Evolutionary conservation across 768 basidiomycete species (phyloP).

Genomic region (Heimioporus sp.): DNA sequence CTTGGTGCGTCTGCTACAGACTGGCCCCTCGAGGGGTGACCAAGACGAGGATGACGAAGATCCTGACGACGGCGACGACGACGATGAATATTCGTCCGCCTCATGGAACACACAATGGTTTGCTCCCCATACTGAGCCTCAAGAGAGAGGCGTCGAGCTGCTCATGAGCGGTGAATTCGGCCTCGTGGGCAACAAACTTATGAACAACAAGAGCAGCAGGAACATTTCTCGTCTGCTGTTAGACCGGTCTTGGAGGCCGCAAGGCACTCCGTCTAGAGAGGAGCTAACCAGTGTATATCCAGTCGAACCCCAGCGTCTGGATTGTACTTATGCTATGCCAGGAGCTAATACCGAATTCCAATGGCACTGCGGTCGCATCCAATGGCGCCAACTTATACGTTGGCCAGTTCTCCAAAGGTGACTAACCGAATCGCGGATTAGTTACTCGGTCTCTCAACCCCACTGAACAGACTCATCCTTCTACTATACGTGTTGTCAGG

Average conservation of each 20-base stretch:
- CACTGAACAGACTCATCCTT: conserved; percentile 72
- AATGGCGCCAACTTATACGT: conserved; percentile 77
- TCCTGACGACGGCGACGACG: conserved; percentile 35
- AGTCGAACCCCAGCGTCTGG: not conserved
- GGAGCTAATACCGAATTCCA: conserved; percentile 75
- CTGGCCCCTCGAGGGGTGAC: conserved; percentile 15
- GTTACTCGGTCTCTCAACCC: conserved; percentile 2
- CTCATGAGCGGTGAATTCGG: conserved; percentile 83
- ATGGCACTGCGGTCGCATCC: conserved; percentile 75
- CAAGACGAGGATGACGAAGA: conserved; percentile 44
- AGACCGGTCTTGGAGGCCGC: conserved; percentile 37
- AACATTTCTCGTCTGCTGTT: conserved; percentile 53
- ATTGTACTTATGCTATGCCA: conserved; percentile 27
- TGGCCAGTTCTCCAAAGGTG: conserved; percentile 80
- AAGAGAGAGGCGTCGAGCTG: conserved; percentile 60
- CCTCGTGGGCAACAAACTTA: conserved; percentile 50
- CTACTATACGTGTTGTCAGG: conserved; percentile 91
- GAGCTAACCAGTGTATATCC: conserved; percentile 49
- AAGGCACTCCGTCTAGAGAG: conserved; percentile 43
- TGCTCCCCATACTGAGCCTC: conserved; percentile 51
- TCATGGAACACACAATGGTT: conserved; percentile 35
- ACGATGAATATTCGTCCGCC: conserved; percentile 24
- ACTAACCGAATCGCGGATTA: not conserved
- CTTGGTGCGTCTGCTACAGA: conserved; percentile 21
- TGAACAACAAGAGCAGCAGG: conserved; percentile 36